Conservation (phyloP, 306 rosid species). For the Dalbergia cochinchinensis region DNA sequence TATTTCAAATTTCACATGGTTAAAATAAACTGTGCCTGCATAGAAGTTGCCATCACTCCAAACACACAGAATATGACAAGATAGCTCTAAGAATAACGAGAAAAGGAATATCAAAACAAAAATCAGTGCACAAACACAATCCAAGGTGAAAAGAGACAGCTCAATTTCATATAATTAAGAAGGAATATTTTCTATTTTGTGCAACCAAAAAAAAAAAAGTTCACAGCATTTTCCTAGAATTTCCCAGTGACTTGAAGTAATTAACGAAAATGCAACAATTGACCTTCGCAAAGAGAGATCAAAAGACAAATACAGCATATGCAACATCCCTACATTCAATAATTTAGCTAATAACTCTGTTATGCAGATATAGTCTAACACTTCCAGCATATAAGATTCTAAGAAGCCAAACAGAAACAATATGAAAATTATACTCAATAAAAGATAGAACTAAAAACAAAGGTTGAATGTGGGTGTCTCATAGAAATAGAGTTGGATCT, state of each 20-base stretch:
- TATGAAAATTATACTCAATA: background rate
- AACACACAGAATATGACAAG: conserved; percentile 12
- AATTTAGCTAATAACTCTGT: background rate
- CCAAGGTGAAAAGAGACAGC: conserved; percentile 3
- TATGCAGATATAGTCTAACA: conserved; percentile 18
- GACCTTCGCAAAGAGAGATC: conserved; percentile 10
- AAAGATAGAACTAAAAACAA: conserved; percentile 11
- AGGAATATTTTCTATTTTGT: conserved; percentile 9
- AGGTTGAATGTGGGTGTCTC: background rate
- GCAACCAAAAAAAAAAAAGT: background rate
- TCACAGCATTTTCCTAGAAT: conserved; percentile 17
- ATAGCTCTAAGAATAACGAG: background rate
- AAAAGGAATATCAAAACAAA: background rate
- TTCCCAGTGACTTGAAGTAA: conserved; percentile 24
- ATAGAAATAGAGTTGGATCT: conserved; percentile 27
- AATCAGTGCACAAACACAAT: background rate
- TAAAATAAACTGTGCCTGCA: conserved; percentile 5
- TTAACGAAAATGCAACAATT: background rate
- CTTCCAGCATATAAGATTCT: conserved; percentile 17
- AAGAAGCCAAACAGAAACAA: conserved; percentile 32
- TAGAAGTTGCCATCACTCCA: conserved; percentile 30
- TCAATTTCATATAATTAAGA: conserved; percentile 8
- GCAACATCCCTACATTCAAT: background rate
- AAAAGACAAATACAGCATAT: conserved; percentile 7
- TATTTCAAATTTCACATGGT: conserved; percentile 31